Evolutionary conservation across 345 rosid species (phyloP).

Genomic region (Melaleuca alternifolia): DNA sequence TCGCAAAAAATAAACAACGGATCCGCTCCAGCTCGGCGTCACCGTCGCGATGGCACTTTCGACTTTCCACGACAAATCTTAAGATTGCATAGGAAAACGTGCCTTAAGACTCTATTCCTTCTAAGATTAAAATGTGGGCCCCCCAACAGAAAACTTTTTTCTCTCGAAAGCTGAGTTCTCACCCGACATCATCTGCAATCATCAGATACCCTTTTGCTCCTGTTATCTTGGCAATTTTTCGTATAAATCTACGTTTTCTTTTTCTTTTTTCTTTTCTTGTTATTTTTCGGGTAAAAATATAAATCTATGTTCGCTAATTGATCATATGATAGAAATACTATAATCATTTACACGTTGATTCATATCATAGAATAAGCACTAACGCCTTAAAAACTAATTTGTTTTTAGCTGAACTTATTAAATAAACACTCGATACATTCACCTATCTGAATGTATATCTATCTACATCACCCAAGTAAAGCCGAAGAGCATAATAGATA

Average conservation of each 20-base stretch:
- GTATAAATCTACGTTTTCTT: background rate
- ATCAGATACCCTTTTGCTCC: background rate
- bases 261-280: too few relatives aligned
- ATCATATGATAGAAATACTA: background rate
- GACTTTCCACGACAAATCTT: background rate
- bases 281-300: background rate
- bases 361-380: background rate
- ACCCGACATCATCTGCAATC: slow-evolving; percentile 28
- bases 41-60: background rate
- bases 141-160: slow-evolving; percentile 3
- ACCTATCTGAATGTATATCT: background rate
- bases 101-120: background rate
- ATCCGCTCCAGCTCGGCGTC: too few relatives aligned
- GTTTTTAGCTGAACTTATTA: background rate
- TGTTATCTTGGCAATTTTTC: background rate
- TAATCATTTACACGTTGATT: background rate
- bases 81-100: background rate
- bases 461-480: background rate
- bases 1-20: too few relatives aligned
- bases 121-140: background rate
- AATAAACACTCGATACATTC: background rate
- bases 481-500: background rate
- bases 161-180: background rate
- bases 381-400: too few relatives aligned
- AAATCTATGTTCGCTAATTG: background rate